Evolutionary conservation across 179 eudicot genomes (phyloP), one percentile per base, ranked within the genome.

Genomic region (Spergularia azorica): DNA sequence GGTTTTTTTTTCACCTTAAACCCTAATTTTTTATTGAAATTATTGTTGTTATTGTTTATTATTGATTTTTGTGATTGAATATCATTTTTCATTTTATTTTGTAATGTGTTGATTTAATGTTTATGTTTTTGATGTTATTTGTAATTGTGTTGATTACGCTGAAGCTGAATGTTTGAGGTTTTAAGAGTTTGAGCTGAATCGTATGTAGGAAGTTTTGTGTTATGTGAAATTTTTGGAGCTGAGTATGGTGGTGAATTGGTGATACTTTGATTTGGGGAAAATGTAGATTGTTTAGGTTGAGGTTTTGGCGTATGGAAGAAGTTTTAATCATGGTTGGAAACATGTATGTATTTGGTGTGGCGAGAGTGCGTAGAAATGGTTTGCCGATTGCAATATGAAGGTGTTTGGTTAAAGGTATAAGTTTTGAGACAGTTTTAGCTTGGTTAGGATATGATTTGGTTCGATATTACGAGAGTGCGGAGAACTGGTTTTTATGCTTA

Each of bases 1-100:
- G 95, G 97, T 78, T 20, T 51, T 90, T 90, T 15, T 32, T 12
- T 48, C 8, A 17, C 17, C 52, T 38, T 68, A 16, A 32, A 17
- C 55, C 17, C 48, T 17, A 89, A 10, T 36, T 72, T 38, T 57
- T 13, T 11, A 9, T 70, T 32, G 1, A 26, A 2, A 3, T 41
- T 59, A 12, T 20, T 14, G 26, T 63, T 62, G 11, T 5, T 63
- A 3, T 7, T 32, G 2, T 26, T 26, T 26, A 26, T 26, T 26
- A 10, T 51, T n/a, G 21, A 32, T 17, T n/a, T 11, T 61, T 56
- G 26, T 1, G 50, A 41, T 17, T 43, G 6, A 46, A n/a, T 18
- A 41, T 43, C n/a, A 2, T 41, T 43, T 17, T n/a, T 6, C 2
- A 32, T n/a, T 43, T 3, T 20, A 6, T 43, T 17, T 8, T 65